These are phyloP conservation scores for Lentinus brumalis DNA, from an alignment of 768 basidiomycete genomes.

Conservation along the genomic window DNA sequence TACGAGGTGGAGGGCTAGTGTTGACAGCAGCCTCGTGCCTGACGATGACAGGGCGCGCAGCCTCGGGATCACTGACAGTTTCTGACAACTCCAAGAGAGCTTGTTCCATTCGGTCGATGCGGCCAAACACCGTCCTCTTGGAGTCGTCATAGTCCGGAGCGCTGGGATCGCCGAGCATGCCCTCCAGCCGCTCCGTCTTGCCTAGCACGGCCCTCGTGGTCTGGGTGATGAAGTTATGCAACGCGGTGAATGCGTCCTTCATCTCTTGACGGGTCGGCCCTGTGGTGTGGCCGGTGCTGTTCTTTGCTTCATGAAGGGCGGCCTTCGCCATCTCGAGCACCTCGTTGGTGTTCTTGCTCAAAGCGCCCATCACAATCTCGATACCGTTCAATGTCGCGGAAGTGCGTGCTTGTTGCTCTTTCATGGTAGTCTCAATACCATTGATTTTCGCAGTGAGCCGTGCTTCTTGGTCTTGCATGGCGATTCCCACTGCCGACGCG, in stretches of 20 bases:
- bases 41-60: slow-evolving; percentile 13
- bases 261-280: background rate
- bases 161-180: slow-evolving; percentile 1
- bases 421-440: slow-evolving; percentile 1
- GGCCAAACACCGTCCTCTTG: slow-evolving; percentile 2
- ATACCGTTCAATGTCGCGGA: background rate
- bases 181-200: slow-evolving; percentile 1
- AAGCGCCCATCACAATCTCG: background rate
- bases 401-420: background rate
- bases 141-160: background rate
- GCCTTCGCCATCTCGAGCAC: background rate
- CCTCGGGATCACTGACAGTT: slow-evolving; percentile 18
- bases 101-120: slow-evolving; percentile 11
- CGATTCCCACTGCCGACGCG: background rate
- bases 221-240: slow-evolving; percentile 7
- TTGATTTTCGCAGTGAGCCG: background rate
- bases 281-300: background rate
- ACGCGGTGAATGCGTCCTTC: background rate
- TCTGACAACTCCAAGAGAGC: slow-evolving; percentile 17
- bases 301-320: background rate
- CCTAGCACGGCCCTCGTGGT: background rate
- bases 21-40: slow-evolving; percentile 15
- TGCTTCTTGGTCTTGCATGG: background rate
- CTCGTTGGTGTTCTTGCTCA: slow-evolving; percentile 4
- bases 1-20: background rate